These are phyloP conservation scores for Leptoxyphium fumago DNA, from an alignment of 2,329 filamentous ascomycete genomes.

Conservation along the genomic window DNA sequence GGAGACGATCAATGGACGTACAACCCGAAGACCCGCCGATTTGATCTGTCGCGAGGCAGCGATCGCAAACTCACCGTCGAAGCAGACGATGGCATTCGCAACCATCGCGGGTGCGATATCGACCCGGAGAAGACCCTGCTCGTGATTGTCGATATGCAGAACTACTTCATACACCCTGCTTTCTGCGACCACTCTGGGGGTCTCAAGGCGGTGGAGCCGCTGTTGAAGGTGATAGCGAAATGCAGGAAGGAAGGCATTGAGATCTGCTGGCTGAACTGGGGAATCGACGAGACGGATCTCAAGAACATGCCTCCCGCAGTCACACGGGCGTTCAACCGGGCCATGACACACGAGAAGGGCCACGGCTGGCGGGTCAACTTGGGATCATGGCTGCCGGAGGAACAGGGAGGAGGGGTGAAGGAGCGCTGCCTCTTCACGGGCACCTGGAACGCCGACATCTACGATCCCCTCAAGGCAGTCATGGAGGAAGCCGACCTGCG, in stretches of 20 bases:
- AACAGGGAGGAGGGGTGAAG: conserved; percentile 18
- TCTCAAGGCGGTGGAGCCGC: conserved; percentile 22
- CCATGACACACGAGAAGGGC: conserved; percentile 15
- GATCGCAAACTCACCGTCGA: conserved; percentile 24
- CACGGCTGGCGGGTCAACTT: conserved; percentile 28
- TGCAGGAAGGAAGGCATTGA: conserved; percentile 27
- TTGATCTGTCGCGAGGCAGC: conserved; percentile 26
- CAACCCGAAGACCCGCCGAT: conserved; percentile 24
- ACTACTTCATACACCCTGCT: conserved; percentile 26
- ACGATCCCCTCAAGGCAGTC: conserved; percentile 24
- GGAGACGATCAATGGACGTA: conserved; percentile 29
- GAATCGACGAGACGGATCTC: conserved; percentile 24
- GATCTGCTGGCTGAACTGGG: conserved; percentile 29
- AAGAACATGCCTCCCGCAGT: conserved; percentile 26
- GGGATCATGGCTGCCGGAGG: conserved; percentile 22
- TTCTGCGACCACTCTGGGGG: conserved; percentile 17
- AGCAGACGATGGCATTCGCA: conserved; percentile 25
- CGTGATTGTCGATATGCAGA: conserved; percentile 30
- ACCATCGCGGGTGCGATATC: conserved; percentile 27
- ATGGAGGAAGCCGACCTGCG: conserved; percentile 25
- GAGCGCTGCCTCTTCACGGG: conserved; percentile 27
- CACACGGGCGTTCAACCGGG: conserved; percentile 26
- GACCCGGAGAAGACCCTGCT: conserved; percentile 25
- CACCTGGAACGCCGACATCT: conserved; percentile 29
- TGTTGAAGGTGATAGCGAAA: conserved; percentile 24